Evolutionary conservation across 2,329 filamentous ascomycete species (phyloP).

Genomic region (Fusarium nanum): DNA sequence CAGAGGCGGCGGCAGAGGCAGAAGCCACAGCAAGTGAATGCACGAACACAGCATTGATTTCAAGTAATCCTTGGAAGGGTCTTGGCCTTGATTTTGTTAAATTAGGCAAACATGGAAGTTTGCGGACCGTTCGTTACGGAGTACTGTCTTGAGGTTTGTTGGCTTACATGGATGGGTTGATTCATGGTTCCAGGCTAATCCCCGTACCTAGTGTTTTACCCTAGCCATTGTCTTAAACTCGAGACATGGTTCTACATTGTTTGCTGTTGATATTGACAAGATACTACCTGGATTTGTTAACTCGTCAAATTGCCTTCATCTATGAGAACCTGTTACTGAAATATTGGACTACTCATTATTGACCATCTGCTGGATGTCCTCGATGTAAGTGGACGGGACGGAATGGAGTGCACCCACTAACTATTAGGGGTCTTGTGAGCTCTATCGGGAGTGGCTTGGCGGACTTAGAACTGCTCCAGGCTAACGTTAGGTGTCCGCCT

Average conservation of each 20-base stretch:
- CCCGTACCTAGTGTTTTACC: background rate
- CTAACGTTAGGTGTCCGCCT: background rate
- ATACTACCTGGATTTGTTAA: background rate
- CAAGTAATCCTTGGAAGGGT: background rate
- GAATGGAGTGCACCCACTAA: background rate
- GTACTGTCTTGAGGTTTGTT: conserved; percentile 4
- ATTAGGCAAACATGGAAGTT: background rate
- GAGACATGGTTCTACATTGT: background rate
- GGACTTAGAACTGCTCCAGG: conserved; percentile 1
- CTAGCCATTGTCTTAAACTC: background rate
- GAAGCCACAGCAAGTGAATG: conserved; percentile 15
- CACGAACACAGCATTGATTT: conserved; percentile 12
- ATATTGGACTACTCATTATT: background rate
- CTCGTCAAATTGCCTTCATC: background rate
- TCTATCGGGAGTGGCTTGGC: conserved; percentile 35
- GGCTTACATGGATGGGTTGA: conserved; percentile 1
- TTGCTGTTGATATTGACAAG: background rate
- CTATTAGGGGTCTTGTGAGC: conserved; percentile 22
- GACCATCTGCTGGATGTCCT: background rate
- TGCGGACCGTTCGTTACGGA: background rate
- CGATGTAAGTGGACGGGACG: background rate
- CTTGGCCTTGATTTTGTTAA: background rate
- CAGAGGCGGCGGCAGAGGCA: background rate
- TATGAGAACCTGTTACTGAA: background rate
- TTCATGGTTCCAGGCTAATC: background rate